A percentile compares a stretch with the other conserved stretches of the same genome.
Evolutionary conservation across 441 rosid genomes (phyloP).

Genomic region (Croton setiger): DNA sequence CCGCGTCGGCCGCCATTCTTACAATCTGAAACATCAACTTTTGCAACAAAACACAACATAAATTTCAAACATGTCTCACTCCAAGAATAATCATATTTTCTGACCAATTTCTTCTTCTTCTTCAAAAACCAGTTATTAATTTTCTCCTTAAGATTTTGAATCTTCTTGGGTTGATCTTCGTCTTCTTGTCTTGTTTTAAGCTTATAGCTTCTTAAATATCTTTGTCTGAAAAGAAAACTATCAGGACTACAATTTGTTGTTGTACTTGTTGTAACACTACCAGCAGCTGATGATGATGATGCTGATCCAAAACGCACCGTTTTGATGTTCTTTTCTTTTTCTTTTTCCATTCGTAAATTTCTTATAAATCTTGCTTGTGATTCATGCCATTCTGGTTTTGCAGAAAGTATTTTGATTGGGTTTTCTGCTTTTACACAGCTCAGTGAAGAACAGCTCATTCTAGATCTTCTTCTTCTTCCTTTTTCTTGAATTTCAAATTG

Average conservation of each 20-base stretch:
- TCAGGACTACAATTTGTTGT: conserved; percentile 15
- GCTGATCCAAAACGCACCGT: neutral
- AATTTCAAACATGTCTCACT: conserved; percentile 2
- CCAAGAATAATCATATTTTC: neutral
- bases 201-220: conserved; percentile 21
- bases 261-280: too few relatives aligned
- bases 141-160: neutral
- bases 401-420: conserved; percentile 12
- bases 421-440: neutral
- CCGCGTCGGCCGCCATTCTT: neutral
- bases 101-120: neutral
- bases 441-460: conserved; percentile 1
- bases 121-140: neutral
- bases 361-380: conserved; percentile 15
- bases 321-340: neutral
- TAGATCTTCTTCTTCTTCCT: too few relatives aligned
- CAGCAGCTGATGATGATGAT: too few relatives aligned
- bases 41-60: neutral
- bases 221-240: conserved; percentile 16
- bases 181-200: too few relatives aligned
- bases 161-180: conserved; percentile 4
- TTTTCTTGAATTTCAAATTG: too few relatives aligned
- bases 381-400: conserved; percentile 25
- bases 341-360: neutral
- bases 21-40: neutral